phyloP scores from a whole-genome alignment of 2,329 filamentous ascomycete genomes.

The Hymenotorrendiella dingleyae region DNA sequence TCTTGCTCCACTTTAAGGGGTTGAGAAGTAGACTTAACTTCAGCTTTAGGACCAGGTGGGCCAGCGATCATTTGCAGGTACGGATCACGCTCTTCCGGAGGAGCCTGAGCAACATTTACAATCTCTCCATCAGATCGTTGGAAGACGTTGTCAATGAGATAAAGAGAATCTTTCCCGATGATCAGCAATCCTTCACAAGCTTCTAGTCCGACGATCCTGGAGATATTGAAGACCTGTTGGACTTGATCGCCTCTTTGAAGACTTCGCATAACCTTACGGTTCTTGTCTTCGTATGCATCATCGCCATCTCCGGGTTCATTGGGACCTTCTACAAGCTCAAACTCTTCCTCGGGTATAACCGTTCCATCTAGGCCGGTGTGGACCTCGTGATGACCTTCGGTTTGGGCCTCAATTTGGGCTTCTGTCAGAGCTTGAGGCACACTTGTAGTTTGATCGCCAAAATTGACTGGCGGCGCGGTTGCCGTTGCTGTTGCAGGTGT shows the following conservation, averaged over 20 bases:
- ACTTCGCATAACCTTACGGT: slow-evolving; percentile 93
- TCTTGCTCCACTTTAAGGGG: slow-evolving; percentile 63
- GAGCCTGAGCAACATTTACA: slow-evolving; percentile 92
- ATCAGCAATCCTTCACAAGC: slow-evolving; percentile 91
- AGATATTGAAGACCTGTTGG: slow-evolving; percentile 91
- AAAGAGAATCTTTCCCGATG: slow-evolving; percentile 83
- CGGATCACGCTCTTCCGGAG: slow-evolving; percentile 84
- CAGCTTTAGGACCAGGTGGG: slow-evolving; percentile 57
- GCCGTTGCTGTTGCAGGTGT: slow-evolving; percentile 8
- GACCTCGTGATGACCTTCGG: slow-evolving; percentile 11
- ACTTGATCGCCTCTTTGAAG: slow-evolving; percentile 87
- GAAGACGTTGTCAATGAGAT: slow-evolving; percentile 95
- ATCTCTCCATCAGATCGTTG: slow-evolving; percentile 94
- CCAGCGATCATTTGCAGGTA: slow-evolving; percentile 92
- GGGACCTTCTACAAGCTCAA: slow-evolving; percentile 91
- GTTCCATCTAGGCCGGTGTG: slow-evolving; percentile 17
- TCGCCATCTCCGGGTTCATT: slow-evolving; percentile 73
- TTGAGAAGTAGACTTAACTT: slow-evolving; percentile 52
- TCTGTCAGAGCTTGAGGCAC: slow-evolving; percentile 11
- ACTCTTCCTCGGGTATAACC: slow-evolving; percentile 67
- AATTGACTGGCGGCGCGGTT: slow-evolving; percentile 7
- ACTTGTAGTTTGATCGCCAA: slow-evolving; percentile 11
- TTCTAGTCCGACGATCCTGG: slow-evolving; percentile 87
- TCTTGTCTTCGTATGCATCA: slow-evolving; percentile 90
- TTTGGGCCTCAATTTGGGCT: slow-evolving; percentile 9